Conservation (phyloP, 2,329 filamentous ascomycete species). For the Apiospora pterosperma region DNA sequence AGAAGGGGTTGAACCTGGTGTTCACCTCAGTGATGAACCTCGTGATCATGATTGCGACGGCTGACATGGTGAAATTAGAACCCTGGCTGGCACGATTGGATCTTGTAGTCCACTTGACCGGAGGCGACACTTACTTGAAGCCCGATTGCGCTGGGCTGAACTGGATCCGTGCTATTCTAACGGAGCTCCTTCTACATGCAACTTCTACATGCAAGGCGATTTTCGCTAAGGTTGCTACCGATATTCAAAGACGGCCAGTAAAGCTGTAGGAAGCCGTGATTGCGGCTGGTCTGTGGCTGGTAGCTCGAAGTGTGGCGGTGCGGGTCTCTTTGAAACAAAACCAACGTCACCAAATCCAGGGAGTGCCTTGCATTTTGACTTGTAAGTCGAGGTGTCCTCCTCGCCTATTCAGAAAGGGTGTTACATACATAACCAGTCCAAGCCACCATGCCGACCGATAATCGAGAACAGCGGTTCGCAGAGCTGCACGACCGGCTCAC, state of each 20-base stretch:
- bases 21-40: conserved; percentile 84
- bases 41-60: conserved; percentile 63
- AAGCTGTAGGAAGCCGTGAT: neutral
- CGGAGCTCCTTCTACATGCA: neutral
- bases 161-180: neutral
- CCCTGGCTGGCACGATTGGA: neutral
- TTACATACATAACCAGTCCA: neutral
- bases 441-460: neutral
- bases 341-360: neutral
- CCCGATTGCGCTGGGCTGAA: neutral
- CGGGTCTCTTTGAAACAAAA: neutral
- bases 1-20: conserved; percentile 92
- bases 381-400: conserved; percentile 1
- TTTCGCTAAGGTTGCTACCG: neutral
- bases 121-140: neutral
- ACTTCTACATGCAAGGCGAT: neutral
- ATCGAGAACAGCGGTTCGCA: conserved; percentile 43
- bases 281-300: neutral
- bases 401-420: neutral
- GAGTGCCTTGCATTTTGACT: neutral
- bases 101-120: neutral
- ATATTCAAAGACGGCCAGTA: neutral
- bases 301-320: neutral
- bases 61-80: neutral
- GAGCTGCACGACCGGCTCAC: conserved; percentile 59